Base-by-base conservation (phyloP, 352 stramenopile genomes). In the Globisporangium irregulare region DNA sequence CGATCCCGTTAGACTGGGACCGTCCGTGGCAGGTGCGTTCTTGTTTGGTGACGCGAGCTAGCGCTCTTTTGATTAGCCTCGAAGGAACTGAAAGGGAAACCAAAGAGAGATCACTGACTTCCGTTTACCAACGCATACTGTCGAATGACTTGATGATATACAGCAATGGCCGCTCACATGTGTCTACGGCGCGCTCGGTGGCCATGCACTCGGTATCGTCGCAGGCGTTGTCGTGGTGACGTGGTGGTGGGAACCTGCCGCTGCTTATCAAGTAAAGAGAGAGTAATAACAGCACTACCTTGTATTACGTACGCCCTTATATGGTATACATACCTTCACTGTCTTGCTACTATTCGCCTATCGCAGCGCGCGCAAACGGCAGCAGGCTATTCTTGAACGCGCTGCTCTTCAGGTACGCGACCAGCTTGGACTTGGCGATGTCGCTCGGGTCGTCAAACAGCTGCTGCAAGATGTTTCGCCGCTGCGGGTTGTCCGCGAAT, bases 81-180 rank as follows among this genome's bases (percentile, higher is more conserved):
- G 12, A 14, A 15, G 8, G 34, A n/a, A 38, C 29, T 32, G 27
- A 24, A 32, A 7, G 50, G 15, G 8, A 22, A 62, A 12, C 15
- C 15, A 20, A 38, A 20, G 22, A 46, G n/a, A 20, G 24, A 43
- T 27, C 1, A 4, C 29, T 32, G 4, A 32, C 29, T 32, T 12
- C 22, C 4, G 3, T 1, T 59, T 32, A 51, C 43, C 34, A 24
- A 32, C 51, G 32, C 24, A 20, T 46, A 27, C 22, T 48, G 4
- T 59, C 27, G 22, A 27, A 27, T 73, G 62, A 4, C 38, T 60
- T 46, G n/a, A 46, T n/a, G 41, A 2, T 61, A n/a, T 32, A 46
- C 67, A 93, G 88, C 84, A 94, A 91, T 96, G 88, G 86, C 88
- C 88, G 3, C 70, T 94, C 29, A 91, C 88, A 36, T 96, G 88